Evolutionary conservation across 2,329 filamentous ascomycete species (phyloP).

Genomic region (Diaporthe sp.): DNA sequence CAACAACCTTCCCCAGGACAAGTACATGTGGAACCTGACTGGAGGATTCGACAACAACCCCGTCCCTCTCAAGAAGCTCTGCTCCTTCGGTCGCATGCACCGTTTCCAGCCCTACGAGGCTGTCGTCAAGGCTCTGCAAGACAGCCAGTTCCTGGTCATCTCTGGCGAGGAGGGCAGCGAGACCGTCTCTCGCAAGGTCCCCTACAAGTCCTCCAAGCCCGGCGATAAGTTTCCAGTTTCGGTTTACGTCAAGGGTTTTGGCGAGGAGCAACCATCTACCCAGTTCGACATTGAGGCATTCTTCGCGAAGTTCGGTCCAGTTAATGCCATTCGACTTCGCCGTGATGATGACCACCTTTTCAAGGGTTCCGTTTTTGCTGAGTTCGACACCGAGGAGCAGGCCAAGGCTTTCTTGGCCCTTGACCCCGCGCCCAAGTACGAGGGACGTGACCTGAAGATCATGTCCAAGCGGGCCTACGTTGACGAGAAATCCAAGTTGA

Average conservation of each 20-base stretch:
- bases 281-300: conserved; percentile 96
- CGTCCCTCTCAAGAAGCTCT: conserved; percentile 82
- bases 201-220: conserved; percentile 72
- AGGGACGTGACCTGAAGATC: conserved; percentile 82
- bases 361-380: conserved; percentile 97
- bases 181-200: conserved; percentile 81
- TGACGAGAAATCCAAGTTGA: conserved; percentile 80
- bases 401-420: conserved; percentile 84
- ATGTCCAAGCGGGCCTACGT: conserved; percentile 92
- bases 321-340: conserved; percentile 88
- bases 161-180: conserved; percentile 80
- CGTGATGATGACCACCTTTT: conserved; percentile 80
- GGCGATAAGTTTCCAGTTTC: conserved; percentile 78
- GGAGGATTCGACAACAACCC: conserved; percentile 86
- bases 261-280: conserved; percentile 83
- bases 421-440: conserved; percentile 86
- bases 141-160: conserved; percentile 80
- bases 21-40: conserved; percentile 85
- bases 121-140: conserved; percentile 85
- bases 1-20: conserved; percentile 89
- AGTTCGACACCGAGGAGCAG: conserved; percentile 85
- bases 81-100: conserved; percentile 95
- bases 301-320: conserved; percentile 84
- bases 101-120: conserved; percentile 90
- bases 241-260: conserved; percentile 96